Conservation (phyloP, 148 eudicot genomes). For the Drosera capensis region DNA sequence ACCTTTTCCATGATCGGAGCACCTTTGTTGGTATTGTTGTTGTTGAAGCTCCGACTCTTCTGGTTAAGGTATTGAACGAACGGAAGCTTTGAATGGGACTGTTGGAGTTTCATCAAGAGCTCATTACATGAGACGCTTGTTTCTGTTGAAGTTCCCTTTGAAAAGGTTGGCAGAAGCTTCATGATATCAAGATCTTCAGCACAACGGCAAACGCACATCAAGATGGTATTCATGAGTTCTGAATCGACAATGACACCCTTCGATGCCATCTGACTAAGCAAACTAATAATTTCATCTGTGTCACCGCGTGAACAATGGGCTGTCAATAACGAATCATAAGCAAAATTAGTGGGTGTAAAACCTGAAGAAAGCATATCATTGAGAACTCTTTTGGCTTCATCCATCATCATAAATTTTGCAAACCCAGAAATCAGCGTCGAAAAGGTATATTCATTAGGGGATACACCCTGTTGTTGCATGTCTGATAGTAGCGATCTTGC, state of each 20-base stretch:
- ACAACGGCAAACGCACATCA: constrained; percentile 30
- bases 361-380: constrained; percentile 46
- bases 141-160: constrained; percentile 27
- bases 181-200: constrained; percentile 25
- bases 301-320: constrained; percentile 34
- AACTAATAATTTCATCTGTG: constrained; percentile 33
- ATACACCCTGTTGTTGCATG: constrained; percentile 47
- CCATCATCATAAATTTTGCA: constrained; percentile 40
- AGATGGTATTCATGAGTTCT: constrained; percentile 29
- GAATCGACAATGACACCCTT: constrained; percentile 38
- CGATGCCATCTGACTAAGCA: constrained; percentile 63
- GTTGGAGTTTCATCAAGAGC: constrained; percentile 30
- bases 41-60: no score
- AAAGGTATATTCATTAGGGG: constrained; percentile 40
- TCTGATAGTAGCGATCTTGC: constrained; percentile 29
- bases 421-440: constrained; percentile 35
- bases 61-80: no score
- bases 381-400: constrained; percentile 43
- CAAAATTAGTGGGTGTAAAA: constrained; percentile 24
- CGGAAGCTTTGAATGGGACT: constrained; percentile 16
- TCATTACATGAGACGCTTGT: constrained; percentile 30
- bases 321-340: constrained; percentile 42
- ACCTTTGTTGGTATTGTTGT: no score
- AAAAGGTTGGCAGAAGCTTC: constrained; percentile 44
- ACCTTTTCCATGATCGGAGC: no score